These are phyloP conservation scores for Pelagomonas calceolata DNA, from an alignment of 108 stramenopile genomes.

Conservation along the genomic window DNA sequence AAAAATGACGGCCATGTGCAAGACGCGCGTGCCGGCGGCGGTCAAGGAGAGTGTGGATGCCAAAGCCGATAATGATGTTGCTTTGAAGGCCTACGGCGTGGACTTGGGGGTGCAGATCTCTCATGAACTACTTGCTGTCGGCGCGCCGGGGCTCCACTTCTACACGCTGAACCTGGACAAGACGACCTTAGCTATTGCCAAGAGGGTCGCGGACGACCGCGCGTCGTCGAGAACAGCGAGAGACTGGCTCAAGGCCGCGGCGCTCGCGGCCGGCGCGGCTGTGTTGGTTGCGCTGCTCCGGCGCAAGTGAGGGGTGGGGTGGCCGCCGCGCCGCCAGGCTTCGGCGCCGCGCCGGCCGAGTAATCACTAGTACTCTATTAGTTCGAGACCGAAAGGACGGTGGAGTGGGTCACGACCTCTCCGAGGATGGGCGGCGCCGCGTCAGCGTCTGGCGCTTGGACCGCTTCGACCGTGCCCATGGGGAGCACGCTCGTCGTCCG, in stretches of 20 bases:
- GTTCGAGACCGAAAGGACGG: too few relatives aligned
- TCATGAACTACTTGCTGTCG: slow-evolving; percentile 56
- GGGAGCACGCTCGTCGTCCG: too few relatives aligned
- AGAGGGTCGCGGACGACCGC: slow-evolving; percentile 42
- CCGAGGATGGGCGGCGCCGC: too few relatives aligned
- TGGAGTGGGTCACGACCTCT: too few relatives aligned
- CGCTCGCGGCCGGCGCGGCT: too few relatives aligned
- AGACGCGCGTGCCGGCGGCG: slow-evolving; percentile 82
- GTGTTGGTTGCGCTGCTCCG: too few relatives aligned
- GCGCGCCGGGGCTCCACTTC: slow-evolving; percentile 81
- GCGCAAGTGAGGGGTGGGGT: too few relatives aligned
- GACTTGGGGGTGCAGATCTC: slow-evolving; percentile 81
- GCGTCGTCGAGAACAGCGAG: not conserved
- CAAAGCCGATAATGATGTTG: not conserved
- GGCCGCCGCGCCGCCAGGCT: too few relatives aligned
- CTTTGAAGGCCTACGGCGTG: slow-evolving; percentile 42
- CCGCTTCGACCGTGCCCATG: too few relatives aligned
- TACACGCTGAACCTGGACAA: slow-evolving; percentile 95
- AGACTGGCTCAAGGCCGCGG: not conserved
- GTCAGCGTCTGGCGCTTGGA: too few relatives aligned
- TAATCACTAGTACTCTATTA: too few relatives aligned
- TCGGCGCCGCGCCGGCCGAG: too few relatives aligned
- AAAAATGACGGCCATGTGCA: slow-evolving; percentile 98
- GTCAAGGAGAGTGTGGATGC: slow-evolving; percentile 68
- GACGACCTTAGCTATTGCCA: slow-evolving; percentile 79